Evolutionary conservation across 2,329 filamentous ascomycete genomes (phyloP), one percentile per base, ranked within the genome.

Genomic region (Lachnellula suecica): DNA sequence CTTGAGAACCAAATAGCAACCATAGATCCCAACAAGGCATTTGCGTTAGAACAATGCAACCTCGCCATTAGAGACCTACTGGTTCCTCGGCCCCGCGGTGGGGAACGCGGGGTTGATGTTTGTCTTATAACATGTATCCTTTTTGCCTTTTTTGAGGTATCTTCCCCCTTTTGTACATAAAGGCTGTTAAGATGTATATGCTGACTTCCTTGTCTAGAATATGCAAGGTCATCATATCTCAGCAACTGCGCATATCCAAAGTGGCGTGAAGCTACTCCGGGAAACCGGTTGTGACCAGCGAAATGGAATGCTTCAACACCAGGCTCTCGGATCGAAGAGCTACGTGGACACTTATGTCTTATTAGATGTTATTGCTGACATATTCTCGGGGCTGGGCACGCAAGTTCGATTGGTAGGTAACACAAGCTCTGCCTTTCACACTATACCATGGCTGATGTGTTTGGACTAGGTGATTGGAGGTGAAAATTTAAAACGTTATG

Each of bases 121-220:
- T 53, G 41, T 2, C 40, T 63, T 9, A 58, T 61, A 8, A 19
- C 60, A 8, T 60, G 57, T 25, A 38, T 63, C 35, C 50, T 61
- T 13, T 61, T 60, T 31, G 35, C 51, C 35, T 57, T 47, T 35
- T 54, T 63, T 22, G 60, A 63, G 58, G 59, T 61, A 50, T 29
- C 29, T 41, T 4, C n/a, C 2, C 15, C 25, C 25, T 35, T 22
- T 15, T 40, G 19, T 25, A 25, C 31, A 23, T 8, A 38, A 15
- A 7, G 15, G 7, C 17, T 19, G 11, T 51, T 13, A 49, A 40
- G 24, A 19, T 22, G 11, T 29, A 20, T 1, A 46, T 49, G 42
- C 55, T 58, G 20, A 58, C 35, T n/a, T n/a, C n/a, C n/a, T 10
- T 11, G 37, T 11, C 25, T 40, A 60, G 52, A 59, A 45, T 44